These are phyloP conservation scores for Bodo saltans DNA, from an alignment of 78 protist genomes.

Conservation along the genomic window DNA sequence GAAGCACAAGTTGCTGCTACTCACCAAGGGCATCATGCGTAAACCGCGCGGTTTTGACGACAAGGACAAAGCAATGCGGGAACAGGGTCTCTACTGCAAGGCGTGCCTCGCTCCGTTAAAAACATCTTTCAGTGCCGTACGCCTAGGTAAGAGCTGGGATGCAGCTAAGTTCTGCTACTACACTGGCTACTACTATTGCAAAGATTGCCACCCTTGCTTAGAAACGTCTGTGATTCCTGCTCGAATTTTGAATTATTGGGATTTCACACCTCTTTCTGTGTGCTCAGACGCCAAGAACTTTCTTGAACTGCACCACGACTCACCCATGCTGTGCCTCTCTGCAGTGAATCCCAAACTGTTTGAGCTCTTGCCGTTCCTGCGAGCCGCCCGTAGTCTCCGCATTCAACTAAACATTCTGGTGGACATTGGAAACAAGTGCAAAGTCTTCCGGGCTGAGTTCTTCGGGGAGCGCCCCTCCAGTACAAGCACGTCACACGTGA, in stretches of 20 bases:
- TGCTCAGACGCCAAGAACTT: neutral
- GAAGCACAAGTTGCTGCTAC: too few species aligned
- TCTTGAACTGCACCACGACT: neutral
- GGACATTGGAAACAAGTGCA: neutral
- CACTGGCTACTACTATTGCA: neutral
- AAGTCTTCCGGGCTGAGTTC: neutral
- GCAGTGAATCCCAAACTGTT: neutral
- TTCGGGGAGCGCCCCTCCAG: too few species aligned
- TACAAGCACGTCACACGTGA: too few species aligned
- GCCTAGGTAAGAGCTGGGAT: too few species aligned
- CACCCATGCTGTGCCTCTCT: neutral
- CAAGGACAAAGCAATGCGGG: too few species aligned
- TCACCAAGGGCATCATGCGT: too few species aligned
- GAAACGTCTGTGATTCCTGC: neutral
- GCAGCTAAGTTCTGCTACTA: neutral
- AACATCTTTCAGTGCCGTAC: neutral
- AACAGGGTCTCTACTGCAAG: neutral
- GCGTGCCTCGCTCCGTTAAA: neutral
- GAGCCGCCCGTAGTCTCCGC: neutral
- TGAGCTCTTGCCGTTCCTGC: neutral
- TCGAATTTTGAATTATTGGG: neutral
- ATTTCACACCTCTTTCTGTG: neutral
- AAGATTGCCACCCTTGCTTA: neutral
- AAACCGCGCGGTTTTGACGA: too few species aligned
- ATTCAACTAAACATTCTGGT: neutral